These are phyloP conservation scores for Ophiostoma quercus DNA, from an alignment of 2,329 filamentous ascomycete species.

Conservation along the genomic window DNA sequence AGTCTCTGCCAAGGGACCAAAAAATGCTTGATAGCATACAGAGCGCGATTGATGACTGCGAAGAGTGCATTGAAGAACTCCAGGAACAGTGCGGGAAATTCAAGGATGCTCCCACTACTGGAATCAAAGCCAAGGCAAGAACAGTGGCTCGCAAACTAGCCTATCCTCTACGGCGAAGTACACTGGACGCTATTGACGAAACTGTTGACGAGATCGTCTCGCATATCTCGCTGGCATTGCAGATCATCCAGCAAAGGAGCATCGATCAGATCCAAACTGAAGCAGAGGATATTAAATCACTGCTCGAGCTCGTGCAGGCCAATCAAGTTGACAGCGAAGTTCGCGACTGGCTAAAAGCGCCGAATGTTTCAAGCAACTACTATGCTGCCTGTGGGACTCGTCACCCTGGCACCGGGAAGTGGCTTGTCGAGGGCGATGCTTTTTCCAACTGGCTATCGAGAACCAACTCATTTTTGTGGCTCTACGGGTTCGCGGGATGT, in stretches of 20 bases:
- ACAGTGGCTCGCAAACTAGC: background rate
- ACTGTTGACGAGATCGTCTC: background rate
- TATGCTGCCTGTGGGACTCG: background rate
- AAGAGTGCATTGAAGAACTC: background rate
- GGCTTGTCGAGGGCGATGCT: conserved; percentile 31
- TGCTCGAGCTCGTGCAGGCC: background rate
- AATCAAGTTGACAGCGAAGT: background rate
- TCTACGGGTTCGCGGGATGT: conserved; percentile 38
- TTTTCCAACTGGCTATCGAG: conserved; percentile 32
- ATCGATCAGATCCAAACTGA: background rate
- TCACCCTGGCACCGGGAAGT: conserved; percentile 33
- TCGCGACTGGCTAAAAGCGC: background rate
- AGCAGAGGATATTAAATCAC: background rate
- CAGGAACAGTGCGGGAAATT: background rate
- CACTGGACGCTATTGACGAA: background rate
- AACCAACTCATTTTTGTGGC: conserved; percentile 37
- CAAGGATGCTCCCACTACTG: background rate
- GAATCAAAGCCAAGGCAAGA: background rate
- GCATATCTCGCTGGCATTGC: background rate
- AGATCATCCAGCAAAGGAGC: background rate
- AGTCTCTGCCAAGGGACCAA: background rate
- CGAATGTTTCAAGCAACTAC: background rate
- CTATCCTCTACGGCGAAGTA: background rate
- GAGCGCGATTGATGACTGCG: background rate
- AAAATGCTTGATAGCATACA: background rate